Base-by-base conservation (phyloP, 1,284 basidiomycete genomes). In the Thelephora terrestris region DNA sequence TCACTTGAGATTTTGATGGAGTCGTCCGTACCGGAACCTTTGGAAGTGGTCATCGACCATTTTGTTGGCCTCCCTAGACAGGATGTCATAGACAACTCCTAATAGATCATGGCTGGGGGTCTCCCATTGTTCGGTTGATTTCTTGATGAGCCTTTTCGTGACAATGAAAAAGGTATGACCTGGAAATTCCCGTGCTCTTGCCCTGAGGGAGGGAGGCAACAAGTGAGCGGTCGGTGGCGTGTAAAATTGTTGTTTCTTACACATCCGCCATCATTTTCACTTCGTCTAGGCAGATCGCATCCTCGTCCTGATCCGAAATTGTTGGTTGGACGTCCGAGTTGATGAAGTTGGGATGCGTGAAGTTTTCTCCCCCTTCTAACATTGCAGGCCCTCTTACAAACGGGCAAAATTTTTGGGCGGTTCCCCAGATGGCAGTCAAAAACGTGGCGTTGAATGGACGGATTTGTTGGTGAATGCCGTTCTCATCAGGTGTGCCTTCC, bases 161-260 rank as follows among this genome's bases (percentile, higher is more conserved):
- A 84, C 79, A 0, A 75, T 66, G 53, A 81, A 86, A 0, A 84
- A 84, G 51, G 73, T 77, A 51, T 76, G 74, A 14, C 74, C 78
- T 0, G 84, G 82, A 0, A 87, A 67, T 57, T 87, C 81, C 4
- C 82, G 76, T 0, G 81, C 81, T 1, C 76, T 71, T 0, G 81
- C 74, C 7, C 85, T 87, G 49, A 7, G 45, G 4, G 47, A 7
- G 7, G 21, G 32, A 39, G 14, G 10, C 6, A n/a, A 43, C 16
- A 23, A 47, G 14, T 24, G 25, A 40, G 2, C 12, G 21, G 23
- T n/a, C 35, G 39, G 5, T 5, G 6, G 20, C 10, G 32, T 10
- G 1, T 17, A 43, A 7, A 18, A 35, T 44, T 37, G 27, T 6
- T 40, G 16, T 47, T 7, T 58, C 73, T 40, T 59, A 83, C 82